These are phyloP conservation scores for Galeopsis tetrahit DNA, from an alignment of 257 asterid species.

Conservation along the genomic window DNA sequence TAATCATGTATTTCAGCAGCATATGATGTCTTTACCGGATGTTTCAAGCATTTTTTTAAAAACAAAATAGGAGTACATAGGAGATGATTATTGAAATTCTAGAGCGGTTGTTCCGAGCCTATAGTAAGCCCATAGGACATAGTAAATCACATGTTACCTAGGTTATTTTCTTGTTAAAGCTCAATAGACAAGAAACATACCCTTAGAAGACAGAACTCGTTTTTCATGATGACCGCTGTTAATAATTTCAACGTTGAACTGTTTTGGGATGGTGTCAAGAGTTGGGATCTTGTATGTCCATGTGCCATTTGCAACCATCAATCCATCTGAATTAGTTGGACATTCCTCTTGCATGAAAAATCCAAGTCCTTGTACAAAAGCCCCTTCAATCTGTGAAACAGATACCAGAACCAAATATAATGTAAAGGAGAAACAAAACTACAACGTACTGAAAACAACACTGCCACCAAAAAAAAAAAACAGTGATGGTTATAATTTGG, in stretches of 20 bases:
- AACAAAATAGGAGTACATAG: not conserved
- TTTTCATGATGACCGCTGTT: conserved; percentile 67
- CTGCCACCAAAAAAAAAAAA: not conserved
- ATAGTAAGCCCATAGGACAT: not conserved
- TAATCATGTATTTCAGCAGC: not conserved
- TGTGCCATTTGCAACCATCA: conserved; percentile 57
- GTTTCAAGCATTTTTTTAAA: not conserved
- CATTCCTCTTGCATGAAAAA: conserved; percentile 89
- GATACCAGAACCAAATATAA: not conserved
- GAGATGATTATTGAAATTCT: not conserved
- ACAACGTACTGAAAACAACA: not conserved
- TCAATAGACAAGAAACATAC: conserved; percentile 38
- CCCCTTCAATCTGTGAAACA: conserved; percentile 73
- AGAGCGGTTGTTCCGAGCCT: not conserved
- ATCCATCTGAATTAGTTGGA: conserved; percentile 56
- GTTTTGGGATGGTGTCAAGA: conserved; percentile 67
- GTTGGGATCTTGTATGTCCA: conserved; percentile 90
- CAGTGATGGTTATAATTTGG: not conserved
- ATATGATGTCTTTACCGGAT: not conserved
- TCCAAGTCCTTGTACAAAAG: conserved; percentile 87
- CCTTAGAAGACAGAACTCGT: conserved; percentile 81
- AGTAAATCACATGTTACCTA: not conserved
- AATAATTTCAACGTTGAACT: conserved; percentile 65
- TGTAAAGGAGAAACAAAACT: not conserved
- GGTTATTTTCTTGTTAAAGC: not conserved